A percentile compares a stretch with the other conserved stretches of the same genome.
These are phyloP conservation scores for Myxozyma mucilagina DNA, from an alignment of 805 yeast genomes.

Conservation along the genomic window DNA sequence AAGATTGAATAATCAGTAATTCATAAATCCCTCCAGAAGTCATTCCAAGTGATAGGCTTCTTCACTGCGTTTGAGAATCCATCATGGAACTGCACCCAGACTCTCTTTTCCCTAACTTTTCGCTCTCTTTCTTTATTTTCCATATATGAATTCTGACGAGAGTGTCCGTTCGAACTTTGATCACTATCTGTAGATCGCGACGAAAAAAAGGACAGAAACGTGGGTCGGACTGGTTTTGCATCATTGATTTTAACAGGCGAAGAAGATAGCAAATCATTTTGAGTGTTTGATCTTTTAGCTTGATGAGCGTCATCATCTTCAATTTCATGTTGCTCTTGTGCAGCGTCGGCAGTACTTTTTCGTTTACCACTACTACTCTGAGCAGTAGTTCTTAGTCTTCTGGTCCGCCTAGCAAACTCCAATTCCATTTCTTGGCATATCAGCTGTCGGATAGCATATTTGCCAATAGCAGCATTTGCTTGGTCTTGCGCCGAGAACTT, in stretches of 20 bases:
- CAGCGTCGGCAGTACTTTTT: not conserved
- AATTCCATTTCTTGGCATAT: slow-evolving; percentile 11
- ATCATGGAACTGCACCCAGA: slow-evolving; percentile 85
- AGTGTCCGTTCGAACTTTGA: not conserved
- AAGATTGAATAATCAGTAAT: not conserved
- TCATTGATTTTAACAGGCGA: slow-evolving; percentile 1
- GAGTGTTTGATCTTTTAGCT: not conserved
- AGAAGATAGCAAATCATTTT: not conserved
- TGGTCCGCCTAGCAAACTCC: not conserved
- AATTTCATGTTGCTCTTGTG: not conserved
- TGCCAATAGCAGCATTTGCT: slow-evolving; percentile 19
- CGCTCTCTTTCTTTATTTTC: slow-evolving; percentile 1
- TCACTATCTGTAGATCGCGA: not conserved
- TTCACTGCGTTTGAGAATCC: slow-evolving; percentile 88
- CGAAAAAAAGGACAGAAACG: slow-evolving; percentile 6
- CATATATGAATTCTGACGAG: slow-evolving; percentile 11
- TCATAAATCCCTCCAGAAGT: slow-evolving; percentile 50
- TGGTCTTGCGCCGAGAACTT: slow-evolving; percentile 16
- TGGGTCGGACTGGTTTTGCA: not conserved
- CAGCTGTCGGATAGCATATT: slow-evolving; percentile 18
- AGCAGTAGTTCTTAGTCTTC: not conserved
- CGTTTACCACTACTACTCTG: not conserved
- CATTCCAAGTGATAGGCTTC: slow-evolving; percentile 71
- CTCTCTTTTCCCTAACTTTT: slow-evolving; percentile 34
- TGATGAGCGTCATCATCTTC: not conserved